These are phyloP conservation scores for Thelephora terrestris DNA, from an alignment of 1,284 basidiomycete genomes.

Conservation along the genomic window DNA sequence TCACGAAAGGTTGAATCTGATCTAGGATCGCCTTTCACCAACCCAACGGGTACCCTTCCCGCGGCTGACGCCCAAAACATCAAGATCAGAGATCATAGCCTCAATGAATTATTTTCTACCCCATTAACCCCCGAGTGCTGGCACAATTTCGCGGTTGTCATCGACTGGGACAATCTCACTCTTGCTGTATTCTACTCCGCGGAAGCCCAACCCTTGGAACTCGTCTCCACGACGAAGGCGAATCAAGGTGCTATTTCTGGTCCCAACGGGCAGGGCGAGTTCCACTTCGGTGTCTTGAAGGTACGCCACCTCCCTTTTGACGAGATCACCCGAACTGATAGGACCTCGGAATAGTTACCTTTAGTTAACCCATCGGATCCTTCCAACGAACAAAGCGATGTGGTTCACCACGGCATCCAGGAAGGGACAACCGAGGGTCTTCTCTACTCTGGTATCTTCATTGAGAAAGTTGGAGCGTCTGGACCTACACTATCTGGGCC, in stretches of 20 bases:
- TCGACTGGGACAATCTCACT: slow-evolving; percentile 44
- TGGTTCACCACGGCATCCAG: slow-evolving; percentile 47
- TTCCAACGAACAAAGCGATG: slow-evolving; percentile 36
- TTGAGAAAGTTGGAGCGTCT: slow-evolving; percentile 24
- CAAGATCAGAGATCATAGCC: slow-evolving; percentile 42
- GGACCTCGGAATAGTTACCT: slow-evolving; percentile 31
- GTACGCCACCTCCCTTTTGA: slow-evolving; percentile 19
- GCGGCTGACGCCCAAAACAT: slow-evolving; percentile 32
- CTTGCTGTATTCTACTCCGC: slow-evolving; percentile 41
- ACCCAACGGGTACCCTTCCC: slow-evolving; percentile 34
- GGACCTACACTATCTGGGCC: no score
- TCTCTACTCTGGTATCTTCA: slow-evolving; percentile 47
- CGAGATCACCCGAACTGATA: neutral
- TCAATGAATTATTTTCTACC: slow-evolving; percentile 38
- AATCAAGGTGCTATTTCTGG: slow-evolving; percentile 34
- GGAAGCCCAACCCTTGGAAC: slow-evolving; percentile 25
- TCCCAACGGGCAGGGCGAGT: slow-evolving; percentile 41
- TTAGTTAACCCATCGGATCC: slow-evolving; percentile 38
- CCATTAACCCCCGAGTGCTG: slow-evolving; percentile 35
- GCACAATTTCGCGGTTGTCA: slow-evolving; percentile 52
- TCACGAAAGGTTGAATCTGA: neutral
- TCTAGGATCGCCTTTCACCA: slow-evolving; percentile 43
- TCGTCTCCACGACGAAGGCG: slow-evolving; percentile 29
- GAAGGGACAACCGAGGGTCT: slow-evolving; percentile 44
- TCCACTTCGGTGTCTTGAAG: slow-evolving; percentile 50